phyloP scores from a whole-genome alignment of 1,284 basidiomycete genomes.

The Tranzscheliella williamsii region DNA sequence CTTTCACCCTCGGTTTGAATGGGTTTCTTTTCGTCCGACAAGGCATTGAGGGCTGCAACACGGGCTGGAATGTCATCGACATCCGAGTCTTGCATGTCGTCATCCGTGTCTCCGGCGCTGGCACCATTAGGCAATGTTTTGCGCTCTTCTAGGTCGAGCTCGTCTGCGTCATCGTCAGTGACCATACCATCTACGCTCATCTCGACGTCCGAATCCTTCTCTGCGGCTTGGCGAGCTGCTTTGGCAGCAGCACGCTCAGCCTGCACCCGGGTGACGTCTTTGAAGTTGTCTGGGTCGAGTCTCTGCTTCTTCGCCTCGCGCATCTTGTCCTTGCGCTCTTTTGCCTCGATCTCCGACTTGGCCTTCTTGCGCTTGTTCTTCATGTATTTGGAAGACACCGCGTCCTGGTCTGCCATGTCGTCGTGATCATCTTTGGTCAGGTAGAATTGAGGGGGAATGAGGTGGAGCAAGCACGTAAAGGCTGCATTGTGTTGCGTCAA shows the following conservation, averaged over 20 bases:
- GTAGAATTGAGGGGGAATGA: slow-evolving; percentile 57
- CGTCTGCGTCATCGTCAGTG: slow-evolving; percentile 17
- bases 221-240: slow-evolving; percentile 21
- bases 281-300: slow-evolving; percentile 55
- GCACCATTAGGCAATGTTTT: slow-evolving; percentile 6
- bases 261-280: slow-evolving; percentile 46
- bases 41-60: background rate
- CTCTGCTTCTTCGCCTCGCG: slow-evolving; percentile 47
- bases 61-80: slow-evolving; percentile 15
- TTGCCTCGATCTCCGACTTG: slow-evolving; percentile 49
- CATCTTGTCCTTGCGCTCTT: slow-evolving; percentile 45
- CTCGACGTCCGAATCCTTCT: slow-evolving; percentile 33
- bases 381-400: slow-evolving; percentile 44
- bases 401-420: slow-evolving; percentile 27
- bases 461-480: slow-evolving; percentile 45
- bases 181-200: slow-evolving; percentile 39
- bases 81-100: slow-evolving; percentile 37
- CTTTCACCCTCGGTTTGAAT: slow-evolving; percentile 39
- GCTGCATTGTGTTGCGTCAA: slow-evolving; percentile 44
- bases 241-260: slow-evolving; percentile 40
- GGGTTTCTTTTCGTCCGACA: slow-evolving; percentile 6
- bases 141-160: slow-evolving; percentile 15
- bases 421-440: slow-evolving; percentile 39
- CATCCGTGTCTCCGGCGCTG: slow-evolving; percentile 38
- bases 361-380: slow-evolving; percentile 58